Evolutionary conservation across 129 eudicot genomes (phyloP).

Genomic region (Heracleum sosnowskyi): DNA sequence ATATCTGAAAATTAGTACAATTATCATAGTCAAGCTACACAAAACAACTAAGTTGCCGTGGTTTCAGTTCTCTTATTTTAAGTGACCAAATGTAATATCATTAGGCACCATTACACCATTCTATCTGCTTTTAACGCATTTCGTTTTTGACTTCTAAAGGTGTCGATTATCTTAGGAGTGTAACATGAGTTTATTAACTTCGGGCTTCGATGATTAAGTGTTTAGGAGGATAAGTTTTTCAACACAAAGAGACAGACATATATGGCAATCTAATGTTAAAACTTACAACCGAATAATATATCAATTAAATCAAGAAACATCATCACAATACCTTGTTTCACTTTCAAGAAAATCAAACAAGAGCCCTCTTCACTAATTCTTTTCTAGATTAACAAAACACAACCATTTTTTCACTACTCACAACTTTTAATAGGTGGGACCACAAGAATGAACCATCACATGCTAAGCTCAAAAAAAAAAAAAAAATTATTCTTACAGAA

Average conservation of each 20-base stretch:
- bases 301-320: neutral
- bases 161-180: neutral
- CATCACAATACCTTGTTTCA: neutral
- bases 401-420: neutral
- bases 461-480: neutral
- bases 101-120: neutral
- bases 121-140: neutral
- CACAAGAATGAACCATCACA: neutral
- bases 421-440: neutral
- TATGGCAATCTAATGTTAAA: neutral
- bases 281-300: neutral
- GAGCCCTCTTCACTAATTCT: neutral
- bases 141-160: neutral
- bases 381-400: neutral
- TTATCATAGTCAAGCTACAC: neutral
- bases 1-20: neutral
- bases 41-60: neutral
- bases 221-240: neutral
- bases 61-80: neutral
- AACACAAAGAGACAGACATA: neutral
- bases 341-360: neutral
- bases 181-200: neutral
- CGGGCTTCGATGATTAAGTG: neutral
- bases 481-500: neutral
- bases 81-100: neutral